Evolutionary conservation across 2,329 filamentous ascomycete species (phyloP), one percentile per base, ranked within the genome.

Genomic region (Fusarium abutilonis): DNA sequence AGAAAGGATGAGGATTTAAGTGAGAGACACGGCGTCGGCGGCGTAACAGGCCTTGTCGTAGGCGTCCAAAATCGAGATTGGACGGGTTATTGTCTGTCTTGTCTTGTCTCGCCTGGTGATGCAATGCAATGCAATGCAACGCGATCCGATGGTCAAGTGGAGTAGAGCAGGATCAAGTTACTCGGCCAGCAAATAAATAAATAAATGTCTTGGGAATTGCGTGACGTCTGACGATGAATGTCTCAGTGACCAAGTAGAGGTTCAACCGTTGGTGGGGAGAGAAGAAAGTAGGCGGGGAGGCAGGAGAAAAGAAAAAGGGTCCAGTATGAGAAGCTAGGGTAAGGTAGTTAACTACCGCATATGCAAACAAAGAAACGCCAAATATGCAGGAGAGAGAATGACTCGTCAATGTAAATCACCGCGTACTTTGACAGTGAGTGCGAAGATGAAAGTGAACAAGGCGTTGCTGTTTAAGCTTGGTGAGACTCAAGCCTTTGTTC

Each of bases 1-100:
- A 64, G 43, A 48, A 59, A 54, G 41, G 57, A 31, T 29, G 46
- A 58, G 23, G 32, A 42, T 28, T 42, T 46, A 63, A 63, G 47
- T 60, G 47, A 64, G 56, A 61, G 51, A 57, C 61, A 52, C 51
- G 61, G 56, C 60, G 60, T 64, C 56, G 52, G 56, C 52, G 51
- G 56, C 60, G 52, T 42, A 47, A 31, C 43, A 31, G 34, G 58
- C 53, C 44, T 23, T 35, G 43, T 35, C 44, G 17, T 21, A 34
- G 51, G 31, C 21, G 51, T 47, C 46, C 19, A 63, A 15, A 41
- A 53, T 63, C 17, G 51, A 55, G 51, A 56, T 55, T 50, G 35
- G 35, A 15, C 55, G 32, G 47, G 34, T 13, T 26, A 26, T 34
- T 44, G 52, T 29, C 11, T 42, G 34, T 40, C 23, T 26, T 26